A percentile compares a stretch with the other conserved stretches of the same genome.
Evolutionary conservation across 768 basidiomycete genomes (phyloP).

Genomic region (Lentinula sp.): DNA sequence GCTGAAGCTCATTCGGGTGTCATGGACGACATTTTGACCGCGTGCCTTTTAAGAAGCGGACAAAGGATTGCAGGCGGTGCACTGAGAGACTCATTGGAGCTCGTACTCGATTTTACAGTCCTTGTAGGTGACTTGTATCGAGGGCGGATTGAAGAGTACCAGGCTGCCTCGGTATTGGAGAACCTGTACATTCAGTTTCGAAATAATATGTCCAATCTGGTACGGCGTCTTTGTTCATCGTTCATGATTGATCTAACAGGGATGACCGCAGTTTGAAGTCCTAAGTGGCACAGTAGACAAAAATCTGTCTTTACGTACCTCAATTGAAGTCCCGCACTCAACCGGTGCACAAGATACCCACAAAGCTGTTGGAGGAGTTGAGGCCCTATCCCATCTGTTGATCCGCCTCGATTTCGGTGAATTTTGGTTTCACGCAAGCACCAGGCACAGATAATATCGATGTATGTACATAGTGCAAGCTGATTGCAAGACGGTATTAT

Average conservation of each 20-base stretch:
- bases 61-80: constrained; percentile 64
- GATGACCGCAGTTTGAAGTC: constrained; percentile 40
- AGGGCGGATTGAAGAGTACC: constrained; percentile 53
- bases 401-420: constrained; percentile 46
- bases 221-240: constrained; percentile 25
- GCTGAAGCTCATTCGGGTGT: constrained; percentile 60
- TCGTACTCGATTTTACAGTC: constrained; percentile 62
- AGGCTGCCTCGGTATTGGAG: constrained; percentile 52
- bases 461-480: neutral
- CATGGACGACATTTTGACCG: constrained; percentile 70
- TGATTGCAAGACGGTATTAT: neutral
- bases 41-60: constrained; percentile 64
- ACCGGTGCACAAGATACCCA: neutral
- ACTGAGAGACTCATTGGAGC: constrained; percentile 55
- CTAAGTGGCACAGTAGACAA: constrained; percentile 56
- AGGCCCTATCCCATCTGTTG: constrained; percentile 50
- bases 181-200: constrained; percentile 49
- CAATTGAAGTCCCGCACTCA: constrained; percentile 1
- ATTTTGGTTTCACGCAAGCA: constrained; percentile 43
- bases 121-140: constrained; percentile 56
- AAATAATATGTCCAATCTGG: constrained; percentile 50
- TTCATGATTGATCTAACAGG: constrained; percentile 6
- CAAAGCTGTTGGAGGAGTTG: constrained; percentile 42
- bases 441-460: neutral
- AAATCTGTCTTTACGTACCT: constrained; percentile 15